Conservation (phyloP, 2,329 filamentous ascomycete species). For the Alternaria alternata region DNA sequence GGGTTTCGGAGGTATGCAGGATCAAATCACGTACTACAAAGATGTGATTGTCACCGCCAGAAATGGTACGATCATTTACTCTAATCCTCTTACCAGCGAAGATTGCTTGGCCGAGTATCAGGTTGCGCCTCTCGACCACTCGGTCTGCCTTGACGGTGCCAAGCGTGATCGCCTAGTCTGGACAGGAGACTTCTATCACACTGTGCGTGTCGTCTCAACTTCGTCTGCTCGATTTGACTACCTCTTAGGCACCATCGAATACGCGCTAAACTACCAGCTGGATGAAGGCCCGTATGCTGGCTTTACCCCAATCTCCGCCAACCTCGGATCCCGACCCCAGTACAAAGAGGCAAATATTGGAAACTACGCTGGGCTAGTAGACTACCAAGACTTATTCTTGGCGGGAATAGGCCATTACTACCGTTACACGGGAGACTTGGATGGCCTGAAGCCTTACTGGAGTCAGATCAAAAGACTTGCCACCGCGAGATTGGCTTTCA, state of each 20-base stretch:
- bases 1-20: constrained; percentile 54
- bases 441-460: too few relatives aligned
- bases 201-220: constrained; percentile 46
- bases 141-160: constrained; percentile 54
- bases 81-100: constrained; percentile 4
- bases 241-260: constrained; percentile 43
- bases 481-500: too few relatives aligned
- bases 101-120: constrained; percentile 51
- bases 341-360: constrained; percentile 1
- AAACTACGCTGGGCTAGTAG: not conserved
- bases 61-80: constrained; percentile 2
- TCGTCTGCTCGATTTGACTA: constrained; percentile 51
- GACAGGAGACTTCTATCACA: constrained; percentile 56
- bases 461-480: too few relatives aligned
- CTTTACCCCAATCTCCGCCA: constrained; percentile 1
- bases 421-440: too few relatives aligned
- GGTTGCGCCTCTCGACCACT: constrained; percentile 43
- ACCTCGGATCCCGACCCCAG: constrained; percentile 1
- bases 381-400: constrained; percentile 10
- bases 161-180: constrained; percentile 55
- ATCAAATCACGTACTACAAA: constrained; percentile 47
- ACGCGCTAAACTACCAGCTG: not conserved
- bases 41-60: constrained; percentile 39
- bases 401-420: not conserved
- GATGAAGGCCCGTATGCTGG: not conserved